These are phyloP conservation scores for Saccharomyces hybrid DNA, from an alignment of 1,139 yeast genomes.

Conservation along the genomic window DNA sequence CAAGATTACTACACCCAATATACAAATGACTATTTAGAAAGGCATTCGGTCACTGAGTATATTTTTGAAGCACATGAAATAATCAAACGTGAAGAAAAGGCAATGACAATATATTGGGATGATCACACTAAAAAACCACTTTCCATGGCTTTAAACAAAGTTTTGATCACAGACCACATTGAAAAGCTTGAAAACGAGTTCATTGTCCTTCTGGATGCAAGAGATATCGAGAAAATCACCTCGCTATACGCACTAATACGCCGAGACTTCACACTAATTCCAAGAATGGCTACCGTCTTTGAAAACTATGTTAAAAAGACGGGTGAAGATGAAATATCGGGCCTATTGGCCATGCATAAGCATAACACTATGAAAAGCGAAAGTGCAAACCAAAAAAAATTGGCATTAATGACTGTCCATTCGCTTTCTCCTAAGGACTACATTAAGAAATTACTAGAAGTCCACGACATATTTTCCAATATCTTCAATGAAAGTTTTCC, in stretches of 20 bases:
- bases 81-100: slow-evolving; percentile 71
- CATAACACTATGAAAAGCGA: slow-evolving; percentile 13
- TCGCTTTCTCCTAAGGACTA: slow-evolving; percentile 56
- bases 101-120: slow-evolving; percentile 74
- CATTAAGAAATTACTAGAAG: slow-evolving; percentile 65
- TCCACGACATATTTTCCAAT: slow-evolving; percentile 42
- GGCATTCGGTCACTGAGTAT: slow-evolving; percentile 83
- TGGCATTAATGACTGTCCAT: slow-evolving; percentile 13
- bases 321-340: slow-evolving; percentile 27
- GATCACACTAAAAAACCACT: slow-evolving; percentile 78
- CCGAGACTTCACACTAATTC: slow-evolving; percentile 48
- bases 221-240: slow-evolving; percentile 68
- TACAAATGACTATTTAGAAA: slow-evolving; percentile 55
- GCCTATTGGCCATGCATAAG: slow-evolving; percentile 21
- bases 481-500: slow-evolving; percentile 70
- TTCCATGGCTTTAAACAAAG: slow-evolving; percentile 66
- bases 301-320: slow-evolving; percentile 60
- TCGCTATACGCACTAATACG: slow-evolving; percentile 71
- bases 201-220: slow-evolving; percentile 61
- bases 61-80: slow-evolving; percentile 80
- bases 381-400: slow-evolving; percentile 13
- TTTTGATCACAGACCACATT: slow-evolving; percentile 74
- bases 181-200: slow-evolving; percentile 73
- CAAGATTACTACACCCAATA: slow-evolving; percentile 65
- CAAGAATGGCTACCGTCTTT: slow-evolving; percentile 60